Conservation (phyloP, 805 yeast genomes). For the Metschnikowia borealis region DNA sequence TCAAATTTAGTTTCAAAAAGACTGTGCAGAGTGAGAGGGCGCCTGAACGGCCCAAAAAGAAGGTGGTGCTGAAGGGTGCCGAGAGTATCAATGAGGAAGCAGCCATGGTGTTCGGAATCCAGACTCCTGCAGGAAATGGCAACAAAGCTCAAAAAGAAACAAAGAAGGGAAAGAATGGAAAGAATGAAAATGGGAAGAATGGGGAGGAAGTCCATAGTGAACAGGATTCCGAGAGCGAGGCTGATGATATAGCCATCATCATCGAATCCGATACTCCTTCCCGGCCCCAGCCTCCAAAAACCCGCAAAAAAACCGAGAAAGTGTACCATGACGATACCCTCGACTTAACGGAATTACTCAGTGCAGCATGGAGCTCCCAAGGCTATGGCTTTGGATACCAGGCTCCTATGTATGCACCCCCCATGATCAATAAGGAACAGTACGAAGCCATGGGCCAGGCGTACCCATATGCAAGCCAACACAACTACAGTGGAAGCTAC, state of each 20-base stretch:
- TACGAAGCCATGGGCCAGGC: not conserved
- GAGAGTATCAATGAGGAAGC: slow-evolving; percentile 29
- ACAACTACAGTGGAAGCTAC: slow-evolving; percentile 1
- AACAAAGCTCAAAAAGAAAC: not conserved
- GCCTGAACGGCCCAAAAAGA: not conserved
- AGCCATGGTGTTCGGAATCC: slow-evolving; percentile 44
- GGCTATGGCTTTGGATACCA: not conserved
- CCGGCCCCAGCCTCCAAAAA: not conserved
- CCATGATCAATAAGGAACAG: not conserved
- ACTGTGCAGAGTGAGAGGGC: slow-evolving; percentile 21
- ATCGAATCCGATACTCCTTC: slow-evolving; percentile 27
- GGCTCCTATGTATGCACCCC: not conserved
- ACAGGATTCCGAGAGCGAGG: slow-evolving; percentile 22
- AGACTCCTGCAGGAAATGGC: slow-evolving; percentile 17
- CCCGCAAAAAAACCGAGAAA: slow-evolving; percentile 7
- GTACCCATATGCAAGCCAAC: slow-evolving; percentile 4
- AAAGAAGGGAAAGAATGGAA: not conserved
- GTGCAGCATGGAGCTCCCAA: slow-evolving; percentile 9
- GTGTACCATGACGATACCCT: slow-evolving; percentile 9
- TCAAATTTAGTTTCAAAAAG: slow-evolving; percentile 48
- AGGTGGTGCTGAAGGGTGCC: not conserved
- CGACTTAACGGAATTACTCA: slow-evolving; percentile 9
- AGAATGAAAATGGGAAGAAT: not conserved
- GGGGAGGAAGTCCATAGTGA: not conserved
- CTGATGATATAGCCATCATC: slow-evolving; percentile 34